Evolutionary conservation across 257 asterid genomes (phyloP).

Genomic region (Ehretia macrophylla): DNA sequence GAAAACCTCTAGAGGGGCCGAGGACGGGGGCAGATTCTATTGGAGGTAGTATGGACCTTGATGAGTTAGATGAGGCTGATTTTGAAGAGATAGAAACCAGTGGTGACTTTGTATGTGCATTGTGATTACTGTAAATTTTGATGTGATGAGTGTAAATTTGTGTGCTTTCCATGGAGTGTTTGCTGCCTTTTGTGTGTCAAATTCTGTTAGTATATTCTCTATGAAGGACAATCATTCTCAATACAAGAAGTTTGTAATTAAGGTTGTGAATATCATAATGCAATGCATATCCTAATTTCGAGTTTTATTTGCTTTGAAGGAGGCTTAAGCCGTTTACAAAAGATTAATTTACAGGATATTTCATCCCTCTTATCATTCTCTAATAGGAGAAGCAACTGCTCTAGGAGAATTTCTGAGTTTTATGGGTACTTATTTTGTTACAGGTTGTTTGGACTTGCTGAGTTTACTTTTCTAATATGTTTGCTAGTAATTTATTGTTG

Average conservation of each 20-base stretch:
- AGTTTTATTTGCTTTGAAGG: too few species aligned
- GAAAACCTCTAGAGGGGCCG: slow-evolving; percentile 9
- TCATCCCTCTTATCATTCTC: too few species aligned
- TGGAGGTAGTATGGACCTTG: slow-evolving; percentile 36
- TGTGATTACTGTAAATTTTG: slow-evolving; percentile 13
- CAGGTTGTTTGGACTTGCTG: too few species aligned
- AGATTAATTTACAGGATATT: too few species aligned
- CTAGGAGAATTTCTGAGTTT: too few species aligned
- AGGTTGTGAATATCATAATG: not conserved
- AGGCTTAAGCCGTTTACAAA: too few species aligned
- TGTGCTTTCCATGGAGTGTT: not conserved
- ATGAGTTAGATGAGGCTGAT: slow-evolving; percentile 33
- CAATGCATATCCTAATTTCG: too few species aligned
- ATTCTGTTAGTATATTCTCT: not conserved
- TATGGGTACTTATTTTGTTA: too few species aligned
- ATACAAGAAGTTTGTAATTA: too few species aligned
- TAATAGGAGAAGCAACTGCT: too few species aligned
- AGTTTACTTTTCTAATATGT: too few species aligned
- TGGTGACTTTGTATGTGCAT: slow-evolving; percentile 28
- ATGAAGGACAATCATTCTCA: not conserved
- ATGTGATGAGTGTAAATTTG: not conserved
- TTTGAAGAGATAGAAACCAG: slow-evolving; percentile 29
- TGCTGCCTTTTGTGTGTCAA: not conserved
- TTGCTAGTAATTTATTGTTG: too few species aligned
- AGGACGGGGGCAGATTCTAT: slow-evolving; percentile 7